Base-by-base conservation (phyloP, 305 asterid species). In the Fraxinus ornus region DNA sequence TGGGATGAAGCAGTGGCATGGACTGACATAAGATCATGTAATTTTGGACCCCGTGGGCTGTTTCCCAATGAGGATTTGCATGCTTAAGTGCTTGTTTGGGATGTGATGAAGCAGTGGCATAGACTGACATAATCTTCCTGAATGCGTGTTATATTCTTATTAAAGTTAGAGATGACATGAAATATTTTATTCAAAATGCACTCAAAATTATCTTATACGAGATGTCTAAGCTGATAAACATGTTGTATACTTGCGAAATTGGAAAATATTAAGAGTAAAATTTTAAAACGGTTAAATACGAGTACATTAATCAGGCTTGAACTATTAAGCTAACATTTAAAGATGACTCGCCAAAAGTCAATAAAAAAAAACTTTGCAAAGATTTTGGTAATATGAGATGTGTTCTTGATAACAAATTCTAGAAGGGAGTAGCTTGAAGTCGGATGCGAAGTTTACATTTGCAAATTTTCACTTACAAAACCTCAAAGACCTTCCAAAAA, bases 1-100 rank as follows among this genome's bases (percentile, higher is more conserved):
- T 21, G 49, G 52, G 2, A 49, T 41, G 79, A 3, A 30, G 78
- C 76, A 79, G 57, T 82, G 83, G 88, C 66, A 82, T 39, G 83
- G 77, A 39, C 74, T 85, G 88, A 86, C 90, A 80, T 79, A 80
- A 85, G 78, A 83, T 84, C 24, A 66, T 39, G 60, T 72, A 77
- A 75, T 76, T 84, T 88, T 86, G 86, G 75, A 85, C 55, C 44
- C 30, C 28, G 10, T 33, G 76, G 80, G 78, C 55, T 44, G 60
- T 33, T 80, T 80, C 76, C 81, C 82, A 62, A 83, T 74, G 72
- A 39, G 83, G 82, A 83, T 55, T 55, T 19, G 26, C 66, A 55
- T 5, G 66, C 66, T 19, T 55, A 19, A 55, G 66, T 55, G 66
- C 64, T 19, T n/a, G 66, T 55, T 55, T 55, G 66, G 66, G 66